A percentile compares a stretch with the other conserved stretches of the same genome.
Conservation (phyloP, 768 basidiomycete species). For the Serendipita vermifera region DNA sequence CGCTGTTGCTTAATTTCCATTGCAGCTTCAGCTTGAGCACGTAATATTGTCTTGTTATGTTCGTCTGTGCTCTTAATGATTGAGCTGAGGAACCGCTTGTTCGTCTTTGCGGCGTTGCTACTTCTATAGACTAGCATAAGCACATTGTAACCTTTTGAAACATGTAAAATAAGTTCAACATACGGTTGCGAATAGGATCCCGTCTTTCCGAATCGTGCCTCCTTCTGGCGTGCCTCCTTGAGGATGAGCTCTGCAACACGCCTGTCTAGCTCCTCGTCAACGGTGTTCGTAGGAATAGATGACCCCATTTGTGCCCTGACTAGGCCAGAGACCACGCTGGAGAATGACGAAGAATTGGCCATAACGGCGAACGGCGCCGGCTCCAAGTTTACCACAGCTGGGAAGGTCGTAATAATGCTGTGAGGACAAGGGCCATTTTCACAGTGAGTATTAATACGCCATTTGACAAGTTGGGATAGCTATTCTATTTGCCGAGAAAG, state of each 20-base stretch:
- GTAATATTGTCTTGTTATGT: slow-evolving; percentile 71
- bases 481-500: too few relatives aligned
- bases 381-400: too few relatives aligned
- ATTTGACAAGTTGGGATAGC: too few relatives aligned
- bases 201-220: slow-evolving; percentile 37
- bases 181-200: not conserved
- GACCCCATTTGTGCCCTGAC: slow-evolving; percentile 68
- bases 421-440: too few relatives aligned
- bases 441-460: too few relatives aligned
- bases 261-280: slow-evolving; percentile 78
- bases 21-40: slow-evolving; percentile 24
- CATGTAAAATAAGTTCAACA: slow-evolving; percentile 1
- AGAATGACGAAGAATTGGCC: slow-evolving; percentile 38
- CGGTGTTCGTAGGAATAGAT: slow-evolving; percentile 42
- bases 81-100: slow-evolving; percentile 33
- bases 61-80: slow-evolving; percentile 93
- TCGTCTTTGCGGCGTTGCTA: slow-evolving; percentile 62
- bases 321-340: slow-evolving; percentile 71
- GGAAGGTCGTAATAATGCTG: too few relatives aligned
- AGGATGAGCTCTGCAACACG: slow-evolving; percentile 88
- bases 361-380: too few relatives aligned
- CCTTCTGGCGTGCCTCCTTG: slow-evolving; percentile 86
- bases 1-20: slow-evolving; percentile 17
- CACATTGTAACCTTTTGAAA: not conserved
- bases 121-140: slow-evolving; percentile 28